Evolutionary conservation across 23 red algal genomes (phyloP).

Genomic region (Cyanidium caldarium): DNA sequence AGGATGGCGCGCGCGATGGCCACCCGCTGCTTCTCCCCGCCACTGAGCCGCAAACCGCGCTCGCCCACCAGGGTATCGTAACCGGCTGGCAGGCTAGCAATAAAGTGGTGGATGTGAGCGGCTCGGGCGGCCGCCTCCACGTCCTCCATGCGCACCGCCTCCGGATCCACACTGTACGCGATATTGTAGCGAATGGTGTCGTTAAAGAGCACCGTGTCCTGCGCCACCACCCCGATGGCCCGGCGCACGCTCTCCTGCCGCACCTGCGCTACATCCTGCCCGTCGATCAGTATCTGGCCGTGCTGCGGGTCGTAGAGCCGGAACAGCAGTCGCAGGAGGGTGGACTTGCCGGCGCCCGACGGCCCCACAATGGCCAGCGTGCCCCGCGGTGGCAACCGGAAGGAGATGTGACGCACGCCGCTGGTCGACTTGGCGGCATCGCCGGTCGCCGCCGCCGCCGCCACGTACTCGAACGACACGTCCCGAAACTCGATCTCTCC

Average conservation of each 20-base stretch:
- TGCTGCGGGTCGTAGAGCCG: constrained; percentile 40
- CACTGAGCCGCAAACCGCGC: constrained; percentile 57
- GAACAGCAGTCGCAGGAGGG: constrained; percentile 64
- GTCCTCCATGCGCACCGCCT: constrained; percentile 27
- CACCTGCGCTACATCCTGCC: constrained; percentile 66
- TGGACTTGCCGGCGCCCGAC: constrained; percentile 75
- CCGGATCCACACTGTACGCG: constrained; percentile 44
- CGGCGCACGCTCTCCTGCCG: constrained; percentile 35
- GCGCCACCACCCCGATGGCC: constrained; percentile 69
- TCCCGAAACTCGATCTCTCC: constrained; percentile 55
- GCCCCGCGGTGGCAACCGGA: constrained; percentile 39
- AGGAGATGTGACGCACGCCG: constrained; percentile 38
- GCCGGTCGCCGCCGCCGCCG: neutral
- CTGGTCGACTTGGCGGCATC: constrained; percentile 9
- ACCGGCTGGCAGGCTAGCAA: constrained; percentile 37
- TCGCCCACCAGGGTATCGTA: constrained; percentile 87
- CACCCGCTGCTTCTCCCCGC: constrained; percentile 81
- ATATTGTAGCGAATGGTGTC: constrained; percentile 87
- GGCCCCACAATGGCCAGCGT: constrained; percentile 74
- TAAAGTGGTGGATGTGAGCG: constrained; percentile 52
- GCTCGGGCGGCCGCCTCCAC: constrained; percentile 39
- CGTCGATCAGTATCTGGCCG: constrained; percentile 63
- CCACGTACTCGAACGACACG: constrained; percentile 47
- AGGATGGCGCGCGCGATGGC: constrained; percentile 77
- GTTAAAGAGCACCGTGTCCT: constrained; percentile 96